These are phyloP conservation scores for Phycomyces blakesleeanus DNA, from an alignment of 192 early-diverging fungal genomes.

Conservation along the genomic window DNA sequence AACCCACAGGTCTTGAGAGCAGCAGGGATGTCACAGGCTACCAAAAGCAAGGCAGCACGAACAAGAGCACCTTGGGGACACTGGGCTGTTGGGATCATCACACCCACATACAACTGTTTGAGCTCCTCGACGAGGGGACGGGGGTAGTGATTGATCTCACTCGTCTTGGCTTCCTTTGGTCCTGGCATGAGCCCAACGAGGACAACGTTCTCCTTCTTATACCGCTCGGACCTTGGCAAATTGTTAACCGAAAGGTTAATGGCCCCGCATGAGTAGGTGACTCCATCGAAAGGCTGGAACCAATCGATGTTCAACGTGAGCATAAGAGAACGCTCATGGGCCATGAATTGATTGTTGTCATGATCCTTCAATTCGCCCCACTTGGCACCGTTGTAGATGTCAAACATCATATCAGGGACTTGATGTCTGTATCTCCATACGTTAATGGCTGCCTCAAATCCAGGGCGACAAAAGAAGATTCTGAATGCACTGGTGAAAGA, in stretches of 20 bases:
- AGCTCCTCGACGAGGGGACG: neutral
- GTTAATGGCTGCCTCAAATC: no score
- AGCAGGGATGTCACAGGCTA: no score
- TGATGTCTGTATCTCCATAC: no score
- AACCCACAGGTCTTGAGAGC: no score
- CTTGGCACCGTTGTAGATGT: neutral
- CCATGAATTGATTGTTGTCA: neutral
- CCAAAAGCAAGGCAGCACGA: no score
- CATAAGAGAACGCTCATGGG: neutral
- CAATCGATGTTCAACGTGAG: conserved; percentile 9
- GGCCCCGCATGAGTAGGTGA: neutral
- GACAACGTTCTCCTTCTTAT: neutral
- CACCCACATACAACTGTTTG: neutral
- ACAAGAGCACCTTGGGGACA: no score
- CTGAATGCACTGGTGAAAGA: no score
- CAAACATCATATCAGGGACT: no score
- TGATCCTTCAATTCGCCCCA: neutral
- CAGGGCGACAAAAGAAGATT: no score
- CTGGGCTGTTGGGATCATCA: no score
- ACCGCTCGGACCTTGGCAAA: conserved; percentile 3
- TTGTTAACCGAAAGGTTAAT: conserved; percentile 2
- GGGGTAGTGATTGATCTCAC: neutral
- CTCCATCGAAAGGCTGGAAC: neutral
- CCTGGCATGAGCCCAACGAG: conserved; percentile 7
- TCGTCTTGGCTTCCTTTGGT: neutral